These are phyloP conservation scores for Malus hybrid DNA, from an alignment of 331 rosid genomes.

Conservation along the genomic window DNA sequence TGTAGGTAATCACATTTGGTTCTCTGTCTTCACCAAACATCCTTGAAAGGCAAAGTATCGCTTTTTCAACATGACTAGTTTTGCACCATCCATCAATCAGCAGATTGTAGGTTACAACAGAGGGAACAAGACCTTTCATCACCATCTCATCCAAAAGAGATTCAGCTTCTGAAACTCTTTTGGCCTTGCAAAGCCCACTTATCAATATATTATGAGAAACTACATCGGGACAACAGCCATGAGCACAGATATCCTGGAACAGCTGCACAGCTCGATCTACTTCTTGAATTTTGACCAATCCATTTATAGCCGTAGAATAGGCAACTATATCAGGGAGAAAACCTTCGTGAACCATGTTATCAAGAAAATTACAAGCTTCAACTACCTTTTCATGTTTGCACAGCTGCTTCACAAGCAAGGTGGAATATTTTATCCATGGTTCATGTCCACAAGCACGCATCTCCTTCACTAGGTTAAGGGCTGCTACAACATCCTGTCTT, in stretches of 20 bases:
- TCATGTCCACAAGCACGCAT: constrained; percentile 58
- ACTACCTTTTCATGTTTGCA: constrained; percentile 41
- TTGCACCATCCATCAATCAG: constrained; percentile 52
- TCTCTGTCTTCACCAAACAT: constrained; percentile 48
- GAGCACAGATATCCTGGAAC: constrained; percentile 45
- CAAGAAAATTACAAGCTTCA: constrained; percentile 66
- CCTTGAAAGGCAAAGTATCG: constrained; percentile 41
- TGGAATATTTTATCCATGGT: constrained; percentile 73
- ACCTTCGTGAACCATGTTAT: constrained; percentile 55
- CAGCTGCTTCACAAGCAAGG: constrained; percentile 61
- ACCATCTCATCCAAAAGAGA: constrained; percentile 43
- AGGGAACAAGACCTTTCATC: constrained; percentile 53
- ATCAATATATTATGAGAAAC: constrained; percentile 60
- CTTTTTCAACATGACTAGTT: constrained; percentile 46
- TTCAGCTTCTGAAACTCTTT: constrained; percentile 48
- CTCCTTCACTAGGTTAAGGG: constrained; percentile 45
- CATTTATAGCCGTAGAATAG: constrained; percentile 63
- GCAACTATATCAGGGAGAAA: constrained; percentile 66
- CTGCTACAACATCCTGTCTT: constrained; percentile 56
- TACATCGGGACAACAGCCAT: constrained; percentile 51
- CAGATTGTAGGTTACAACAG: constrained; percentile 57
- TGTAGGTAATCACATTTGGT: constrained; percentile 63
- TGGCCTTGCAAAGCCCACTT: constrained; percentile 61
- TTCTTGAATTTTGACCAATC: constrained; percentile 54
- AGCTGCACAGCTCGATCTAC: constrained; percentile 54